Evolutionary conservation across 257 asterid species (phyloP), one percentile per base, ranked within the genome.

Genomic region (Plantago major): DNA sequence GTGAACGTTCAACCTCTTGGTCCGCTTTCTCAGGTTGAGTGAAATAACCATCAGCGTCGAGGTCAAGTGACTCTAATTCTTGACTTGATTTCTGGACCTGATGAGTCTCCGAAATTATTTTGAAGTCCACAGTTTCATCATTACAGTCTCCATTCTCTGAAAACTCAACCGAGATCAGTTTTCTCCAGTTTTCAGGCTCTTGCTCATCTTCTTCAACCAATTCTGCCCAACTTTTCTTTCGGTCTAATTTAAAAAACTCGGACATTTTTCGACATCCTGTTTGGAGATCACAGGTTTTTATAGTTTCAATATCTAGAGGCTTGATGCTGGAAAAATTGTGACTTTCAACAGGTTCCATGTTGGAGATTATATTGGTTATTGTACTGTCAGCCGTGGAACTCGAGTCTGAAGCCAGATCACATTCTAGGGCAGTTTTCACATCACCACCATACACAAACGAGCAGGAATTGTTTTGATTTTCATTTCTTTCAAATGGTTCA

Each of bases 171-270:
- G 70, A 30, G n/a, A 60, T 17, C 46, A 40, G 46, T 42, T 44
- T 61, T 58, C 46, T 43, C 71, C 71, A 67, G 17, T 42, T 48
- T 45, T 65, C 74, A 30, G 62, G 47, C 64, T 51, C 72, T 54
- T 47, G 56, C 51, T 78, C 87, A 0, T 84, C 94, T 68, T 87
- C 92, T 60, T 90, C 97, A 67, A 81, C 97, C 82, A 81, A 80
- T 67, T 84, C 93, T 43, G 96, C 96, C 97, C 97, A 84, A 52
- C 83, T 81, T 74, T 73, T 84, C 71, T 73, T 72, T 10, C 26
- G 63, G 42, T 64, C 66, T 14, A 72, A 15, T 13, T 40, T 49
- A 13, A 67, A 19, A 33, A 13, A 17, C 55, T 52, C 64, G 0
- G 17, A 40, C 18, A 52, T n/a, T 63, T 66, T 65, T 56, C 50